Conservation (phyloP, 2,329 filamentous ascomycete genomes). For the Aspergillus calidoustus region DNA sequence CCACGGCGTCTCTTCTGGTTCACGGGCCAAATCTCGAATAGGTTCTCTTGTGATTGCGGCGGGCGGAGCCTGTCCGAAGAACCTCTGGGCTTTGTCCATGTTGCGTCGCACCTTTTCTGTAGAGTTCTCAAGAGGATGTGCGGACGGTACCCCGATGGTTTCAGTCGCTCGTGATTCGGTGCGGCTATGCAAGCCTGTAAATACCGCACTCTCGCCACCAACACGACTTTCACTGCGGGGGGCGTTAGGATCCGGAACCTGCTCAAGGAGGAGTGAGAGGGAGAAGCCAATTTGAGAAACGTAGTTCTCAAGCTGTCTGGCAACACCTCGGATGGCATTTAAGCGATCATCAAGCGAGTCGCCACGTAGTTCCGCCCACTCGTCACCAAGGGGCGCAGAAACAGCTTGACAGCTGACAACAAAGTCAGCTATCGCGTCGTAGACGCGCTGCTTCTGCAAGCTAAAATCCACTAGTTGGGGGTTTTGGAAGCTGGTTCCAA, state of each 20-base stretch:
- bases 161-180: constrained; percentile 46
- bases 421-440: constrained; percentile 90
- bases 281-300: constrained; percentile 87
- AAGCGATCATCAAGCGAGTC: constrained; percentile 87
- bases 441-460: constrained; percentile 88
- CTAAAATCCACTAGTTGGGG: constrained; percentile 87
- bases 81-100: constrained; percentile 53
- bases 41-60: constrained; percentile 44
- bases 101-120: constrained; percentile 47
- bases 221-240: constrained; percentile 46
- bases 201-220: constrained; percentile 33
- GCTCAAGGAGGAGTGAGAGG: constrained; percentile 82
- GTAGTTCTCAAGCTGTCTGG: constrained; percentile 81
- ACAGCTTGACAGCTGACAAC: constrained; percentile 86
- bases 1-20: constrained; percentile 77
- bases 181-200: constrained; percentile 33
- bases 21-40: constrained; percentile 49
- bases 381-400: constrained; percentile 87
- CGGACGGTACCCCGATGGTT: constrained; percentile 51
- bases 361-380: constrained; percentile 92
- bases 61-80: constrained; percentile 53
- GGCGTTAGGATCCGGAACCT: constrained; percentile 64
- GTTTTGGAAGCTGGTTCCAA: constrained; percentile 79
- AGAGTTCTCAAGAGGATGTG: constrained; percentile 44
- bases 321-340: constrained; percentile 76